These are phyloP conservation scores for Heliosperma pusillum DNA, from an alignment of 148 eudicot genomes.

Conservation along the genomic window DNA sequence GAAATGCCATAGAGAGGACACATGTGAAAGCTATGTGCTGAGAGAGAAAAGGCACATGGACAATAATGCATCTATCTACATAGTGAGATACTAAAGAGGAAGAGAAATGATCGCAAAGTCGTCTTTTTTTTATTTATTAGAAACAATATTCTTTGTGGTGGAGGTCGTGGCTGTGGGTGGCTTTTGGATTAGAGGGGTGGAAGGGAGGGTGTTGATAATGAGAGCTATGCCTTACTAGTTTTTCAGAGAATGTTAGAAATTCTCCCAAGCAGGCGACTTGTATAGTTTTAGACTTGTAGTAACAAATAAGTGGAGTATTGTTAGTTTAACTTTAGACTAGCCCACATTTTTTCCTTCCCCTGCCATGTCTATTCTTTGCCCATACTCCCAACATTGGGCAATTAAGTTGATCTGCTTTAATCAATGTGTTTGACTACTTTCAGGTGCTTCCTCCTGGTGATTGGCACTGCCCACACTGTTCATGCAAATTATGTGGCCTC, in stretches of 20 bases:
- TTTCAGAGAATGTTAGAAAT: background rate
- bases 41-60: background rate
- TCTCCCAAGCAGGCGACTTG: background rate
- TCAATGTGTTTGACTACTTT: conserved; percentile 22
- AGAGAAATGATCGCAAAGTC: background rate
- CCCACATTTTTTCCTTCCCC: background rate
- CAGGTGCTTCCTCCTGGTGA: conserved; percentile 95
- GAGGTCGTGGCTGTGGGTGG: background rate
- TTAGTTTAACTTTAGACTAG: background rate
- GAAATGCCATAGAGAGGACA: background rate
- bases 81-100: background rate
- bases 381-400: background rate
- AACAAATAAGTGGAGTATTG: background rate
- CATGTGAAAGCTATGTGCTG: conserved; percentile 3
- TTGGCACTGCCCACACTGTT: conserved; percentile 97
- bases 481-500: conserved; percentile 74
- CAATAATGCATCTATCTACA: background rate
- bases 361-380: background rate
- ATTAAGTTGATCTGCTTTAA: conserved; percentile 1
- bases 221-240: conserved; percentile 1
- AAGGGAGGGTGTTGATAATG: background rate
- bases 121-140: background rate
- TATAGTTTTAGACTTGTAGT: background rate
- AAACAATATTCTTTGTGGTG: background rate
- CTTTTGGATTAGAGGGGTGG: background rate